Evolutionary conservation across 176 grass and related monocot species (phyloP).

Genomic region (Calamus simplicifolius): DNA sequence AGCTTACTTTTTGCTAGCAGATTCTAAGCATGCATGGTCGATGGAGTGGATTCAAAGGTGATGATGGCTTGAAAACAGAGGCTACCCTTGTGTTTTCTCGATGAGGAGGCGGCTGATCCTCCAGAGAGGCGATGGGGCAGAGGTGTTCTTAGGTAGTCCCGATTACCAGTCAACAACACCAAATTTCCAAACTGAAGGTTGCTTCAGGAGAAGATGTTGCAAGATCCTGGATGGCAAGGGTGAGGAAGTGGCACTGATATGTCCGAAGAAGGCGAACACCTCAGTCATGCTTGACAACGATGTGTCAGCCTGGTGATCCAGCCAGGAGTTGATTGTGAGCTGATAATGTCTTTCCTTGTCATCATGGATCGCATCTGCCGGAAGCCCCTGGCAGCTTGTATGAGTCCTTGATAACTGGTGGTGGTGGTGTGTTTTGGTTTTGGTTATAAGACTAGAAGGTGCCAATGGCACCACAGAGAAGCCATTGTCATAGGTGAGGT

Average conservation of each 20-base stretch:
- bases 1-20: conserved; percentile 16
- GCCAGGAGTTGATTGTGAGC: conserved; percentile 37
- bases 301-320: conserved; percentile 70
- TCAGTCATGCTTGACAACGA: conserved; percentile 53
- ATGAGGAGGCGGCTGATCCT: conserved; percentile 47
- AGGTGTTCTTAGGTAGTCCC: conserved; percentile 41
- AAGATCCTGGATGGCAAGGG: conserved; percentile 45
- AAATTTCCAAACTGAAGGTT: conserved; percentile 38
- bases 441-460: too few relatives aligned
- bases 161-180: background rate
- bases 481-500: too few relatives aligned
- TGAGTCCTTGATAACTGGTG: conserved; percentile 23
- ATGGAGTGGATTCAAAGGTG: conserved; percentile 55
- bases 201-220: conserved; percentile 56
- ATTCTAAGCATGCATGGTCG: conserved; percentile 72
- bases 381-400: conserved; percentile 24
- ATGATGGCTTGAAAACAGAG: conserved; percentile 23
- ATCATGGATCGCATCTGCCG: conserved; percentile 83
- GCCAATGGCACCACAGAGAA: too few relatives aligned
- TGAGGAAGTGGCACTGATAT: conserved; percentile 44
- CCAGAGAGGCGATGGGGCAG: conserved; percentile 35
- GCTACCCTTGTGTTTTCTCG: conserved; percentile 33
- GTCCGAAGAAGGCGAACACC: conserved; percentile 24
- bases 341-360: conserved; percentile 70
- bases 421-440: too few relatives aligned